Conservation (phyloP, 2,329 filamentous ascomycete genomes). For the Polychaeton citri region DNA sequence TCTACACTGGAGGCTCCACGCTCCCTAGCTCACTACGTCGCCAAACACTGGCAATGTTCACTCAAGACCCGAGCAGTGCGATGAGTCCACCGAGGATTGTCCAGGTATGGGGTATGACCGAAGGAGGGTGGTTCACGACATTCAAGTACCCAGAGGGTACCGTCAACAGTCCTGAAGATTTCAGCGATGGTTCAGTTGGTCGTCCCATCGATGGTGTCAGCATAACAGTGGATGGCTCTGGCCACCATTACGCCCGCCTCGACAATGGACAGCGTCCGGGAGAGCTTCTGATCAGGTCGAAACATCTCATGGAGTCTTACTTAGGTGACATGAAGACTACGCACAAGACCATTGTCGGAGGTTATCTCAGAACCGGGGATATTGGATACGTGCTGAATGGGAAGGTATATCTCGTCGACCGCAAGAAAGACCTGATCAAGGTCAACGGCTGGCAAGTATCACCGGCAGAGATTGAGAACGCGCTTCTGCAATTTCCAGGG, state of each 20-base stretch:
- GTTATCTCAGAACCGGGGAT: slow-evolving; percentile 25
- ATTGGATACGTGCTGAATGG: slow-evolving; percentile 18
- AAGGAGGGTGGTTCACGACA: slow-evolving; percentile 30
- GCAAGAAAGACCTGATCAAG: slow-evolving; percentile 24
- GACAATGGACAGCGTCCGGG: slow-evolving; percentile 23
- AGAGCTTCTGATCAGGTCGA: slow-evolving; percentile 28
- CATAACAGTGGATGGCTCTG: slow-evolving; percentile 17
- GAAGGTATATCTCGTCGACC: slow-evolving; percentile 20
- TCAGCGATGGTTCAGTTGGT: slow-evolving; percentile 36
- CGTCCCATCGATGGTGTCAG: slow-evolving; percentile 27
- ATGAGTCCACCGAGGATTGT: slow-evolving; percentile 18
- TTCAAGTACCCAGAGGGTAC: slow-evolving; percentile 21
- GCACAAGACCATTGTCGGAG: slow-evolving; percentile 7
- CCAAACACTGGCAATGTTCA: slow-evolving; percentile 28
- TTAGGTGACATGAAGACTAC: slow-evolving; percentile 18
- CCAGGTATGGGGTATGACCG: slow-evolving; percentile 44
- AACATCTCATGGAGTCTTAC: slow-evolving; percentile 29
- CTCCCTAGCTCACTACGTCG: slow-evolving; percentile 29
- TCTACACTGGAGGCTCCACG: slow-evolving; percentile 37
- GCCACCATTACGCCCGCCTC: slow-evolving; percentile 10
- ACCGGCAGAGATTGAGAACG: slow-evolving; percentile 20
- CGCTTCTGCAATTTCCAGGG: slow-evolving; percentile 11
- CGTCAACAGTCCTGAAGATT: slow-evolving; percentile 16
- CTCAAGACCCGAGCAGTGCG: slow-evolving; percentile 17
- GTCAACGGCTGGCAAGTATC: slow-evolving; percentile 22